Evolutionary conservation across 169 alveolate species (phyloP), one percentile per base, ranked within the genome.

Genomic region (Haemoproteus tartakovskyi): DNA sequence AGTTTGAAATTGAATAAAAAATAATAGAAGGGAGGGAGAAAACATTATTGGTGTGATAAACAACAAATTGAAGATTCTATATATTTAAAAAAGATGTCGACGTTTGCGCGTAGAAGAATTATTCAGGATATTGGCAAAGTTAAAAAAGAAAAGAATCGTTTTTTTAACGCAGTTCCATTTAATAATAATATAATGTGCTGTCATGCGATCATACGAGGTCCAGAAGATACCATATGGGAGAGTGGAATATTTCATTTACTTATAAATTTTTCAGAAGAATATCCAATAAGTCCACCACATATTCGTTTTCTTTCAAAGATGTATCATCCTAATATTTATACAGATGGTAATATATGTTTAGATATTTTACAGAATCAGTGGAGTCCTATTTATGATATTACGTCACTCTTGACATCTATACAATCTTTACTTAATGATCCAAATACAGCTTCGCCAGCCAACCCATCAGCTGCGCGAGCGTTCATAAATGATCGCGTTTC

Each of bases 191-290:
- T 96, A 87, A 90, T 95, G 96, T 81, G 86, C 29, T 96, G 99
- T 91, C 97, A 96, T 51, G 97, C 98, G n/a, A 89, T 94, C 12
- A 96, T 96, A 50, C 93, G 92, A 59, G 99, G 99, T 11, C 98
- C 99, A 21, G 95, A 95, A 82, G 96, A 94, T 64, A 94, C 98
- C 12, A 90, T 94, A 5, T 96, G 99, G 99, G 99, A 96, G 79
- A 92, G 96, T 62, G 98, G 98, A 22, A 91, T 94, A 33, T 95
- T 95, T 79, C 93, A 92, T 79, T 87, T 95, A 48, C 86, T 89
- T 24, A 87, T 95, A 80, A 92, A 91, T 79, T 94, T 94, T 85
- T 54, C 96, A 9, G 95, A 92, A 59, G 96, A 94, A 26, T 94
- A 93, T 70, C 98, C 98, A 14, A 92, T 93, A 45, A 91, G 91